These are phyloP conservation scores for Trypanosoma avium DNA, from an alignment of 208 protist species.

Conservation along the genomic window DNA sequence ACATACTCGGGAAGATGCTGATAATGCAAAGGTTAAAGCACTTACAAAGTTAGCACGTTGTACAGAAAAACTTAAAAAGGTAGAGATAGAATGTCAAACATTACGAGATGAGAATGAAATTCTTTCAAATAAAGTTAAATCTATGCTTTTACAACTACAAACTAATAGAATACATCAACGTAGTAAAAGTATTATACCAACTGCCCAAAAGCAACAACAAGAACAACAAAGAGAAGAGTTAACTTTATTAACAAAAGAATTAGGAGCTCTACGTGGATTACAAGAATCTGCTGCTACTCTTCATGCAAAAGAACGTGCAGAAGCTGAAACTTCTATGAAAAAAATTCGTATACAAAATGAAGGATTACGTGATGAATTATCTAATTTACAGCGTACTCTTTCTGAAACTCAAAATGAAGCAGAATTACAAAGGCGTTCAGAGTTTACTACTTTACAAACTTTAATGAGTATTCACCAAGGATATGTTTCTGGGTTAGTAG, in stretches of 20 bases:
- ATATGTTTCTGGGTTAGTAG: no score
- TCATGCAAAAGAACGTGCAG: slow-evolving; percentile 30
- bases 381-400: slow-evolving; percentile 5
- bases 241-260: slow-evolving; percentile 14
- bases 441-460: slow-evolving; percentile 27
- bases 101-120: slow-evolving; percentile 24
- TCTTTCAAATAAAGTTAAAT: slow-evolving; percentile 27
- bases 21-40: slow-evolving; percentile 15
- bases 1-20: slow-evolving; percentile 4
- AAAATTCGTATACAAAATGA: slow-evolving; percentile 10
- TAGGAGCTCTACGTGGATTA: slow-evolving; percentile 16
- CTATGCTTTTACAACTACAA: slow-evolving; percentile 35
- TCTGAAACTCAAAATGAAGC: slow-evolving; percentile 23
- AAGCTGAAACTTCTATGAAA: slow-evolving; percentile 18
- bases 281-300: slow-evolving; percentile 26
- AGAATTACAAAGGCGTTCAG: slow-evolving; percentile 21
- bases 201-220: slow-evolving; percentile 16
- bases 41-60: slow-evolving; percentile 3
- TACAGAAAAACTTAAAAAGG: slow-evolving; percentile 22
- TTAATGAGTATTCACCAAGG: slow-evolving; percentile 28
- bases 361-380: slow-evolving; percentile 13
- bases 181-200: neutral
- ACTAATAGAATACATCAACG: slow-evolving; percentile 17
- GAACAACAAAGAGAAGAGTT: slow-evolving; percentile 18
- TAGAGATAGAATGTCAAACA: slow-evolving; percentile 20